Percentiles rank a stretch among this genome's conserved stretches.
These are phyloP conservation scores for Alternaria arborescens DNA, from an alignment of 2,329 filamentous ascomycete species.

Conservation along the genomic window DNA sequence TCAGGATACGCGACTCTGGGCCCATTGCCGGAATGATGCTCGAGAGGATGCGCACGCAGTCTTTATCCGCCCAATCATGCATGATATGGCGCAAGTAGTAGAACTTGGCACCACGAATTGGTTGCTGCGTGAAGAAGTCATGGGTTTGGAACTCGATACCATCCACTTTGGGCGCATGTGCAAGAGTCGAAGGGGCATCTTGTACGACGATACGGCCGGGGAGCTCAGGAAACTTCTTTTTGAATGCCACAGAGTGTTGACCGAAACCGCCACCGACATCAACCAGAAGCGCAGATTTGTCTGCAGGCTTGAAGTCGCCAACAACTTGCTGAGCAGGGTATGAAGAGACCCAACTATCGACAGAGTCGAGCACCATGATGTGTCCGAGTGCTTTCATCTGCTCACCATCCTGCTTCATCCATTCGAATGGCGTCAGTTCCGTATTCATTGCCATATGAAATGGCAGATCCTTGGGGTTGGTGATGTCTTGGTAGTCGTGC, in stretches of 20 bases:
- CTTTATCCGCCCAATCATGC: constrained; percentile 46
- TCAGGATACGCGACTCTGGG: constrained; percentile 39
- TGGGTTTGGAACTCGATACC: constrained; percentile 42
- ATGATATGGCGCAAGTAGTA: constrained; percentile 46
- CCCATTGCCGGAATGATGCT: constrained; percentile 38
- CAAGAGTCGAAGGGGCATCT: constrained; percentile 36
- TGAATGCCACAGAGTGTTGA: constrained; percentile 35
- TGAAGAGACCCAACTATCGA: constrained; percentile 28
- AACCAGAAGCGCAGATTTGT: constrained; percentile 35
- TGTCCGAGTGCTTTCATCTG: constrained; percentile 41
- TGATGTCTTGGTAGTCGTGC: constrained; percentile 37
- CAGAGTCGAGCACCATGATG: constrained; percentile 37
- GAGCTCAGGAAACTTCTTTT: constrained; percentile 22
- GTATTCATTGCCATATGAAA: constrained; percentile 41
- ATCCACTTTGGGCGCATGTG: constrained; percentile 18
- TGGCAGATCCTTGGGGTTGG: constrained; percentile 32
- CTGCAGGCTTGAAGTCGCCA: constrained; percentile 19
- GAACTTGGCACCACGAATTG: constrained; percentile 40
- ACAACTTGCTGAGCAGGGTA: constrained; percentile 32
- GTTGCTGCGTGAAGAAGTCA: constrained; percentile 46
- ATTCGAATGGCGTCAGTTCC: constrained; percentile 39
- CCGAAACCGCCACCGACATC: constrained; percentile 48
- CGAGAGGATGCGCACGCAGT: constrained; percentile 39
- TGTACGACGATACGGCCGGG: constrained; percentile 36
- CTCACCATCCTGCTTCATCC: constrained; percentile 32